Percentiles rank a stretch among this genome's conserved stretches.
phyloP scores from a whole-genome alignment of 768 basidiomycete species.

The Pisolithus albus region DNA sequence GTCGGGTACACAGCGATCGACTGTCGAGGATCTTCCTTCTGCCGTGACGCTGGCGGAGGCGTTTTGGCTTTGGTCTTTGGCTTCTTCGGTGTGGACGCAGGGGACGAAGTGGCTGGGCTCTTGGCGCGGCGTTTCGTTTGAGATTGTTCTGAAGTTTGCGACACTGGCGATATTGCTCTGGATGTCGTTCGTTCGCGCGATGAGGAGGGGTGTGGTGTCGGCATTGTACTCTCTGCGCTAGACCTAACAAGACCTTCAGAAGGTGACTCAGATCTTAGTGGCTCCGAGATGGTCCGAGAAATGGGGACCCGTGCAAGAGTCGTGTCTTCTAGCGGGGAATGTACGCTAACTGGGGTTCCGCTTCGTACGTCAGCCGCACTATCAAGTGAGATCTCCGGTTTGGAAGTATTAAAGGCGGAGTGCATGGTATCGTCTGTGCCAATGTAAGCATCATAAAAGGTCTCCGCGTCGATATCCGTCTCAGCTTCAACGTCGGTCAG shows the following conservation, averaged over 20 bases:
- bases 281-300: constrained; percentile 40
- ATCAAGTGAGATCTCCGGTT: constrained; percentile 13
- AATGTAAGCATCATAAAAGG: constrained; percentile 35
- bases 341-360: constrained; percentile 36
- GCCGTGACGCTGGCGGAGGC: constrained; percentile 25
- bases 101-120: constrained; percentile 38
- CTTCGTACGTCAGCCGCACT: constrained; percentile 29
- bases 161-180: constrained; percentile 26
- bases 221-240: constrained; percentile 36
- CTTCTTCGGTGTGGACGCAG: constrained; percentile 35
- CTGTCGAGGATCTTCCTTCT: constrained; percentile 41
- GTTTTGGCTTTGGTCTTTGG: constrained; percentile 31
- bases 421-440: constrained; percentile 10
- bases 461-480: constrained; percentile 32
- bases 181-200: constrained; percentile 15
- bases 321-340: constrained; percentile 29
- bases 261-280: constrained; percentile 37
- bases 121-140: constrained; percentile 41
- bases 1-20: constrained; percentile 68
- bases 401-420: constrained; percentile 13
- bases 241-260: constrained; percentile 28
- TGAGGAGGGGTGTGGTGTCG: constrained; percentile 29
- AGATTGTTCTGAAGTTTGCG: constrained; percentile 23
- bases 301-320: constrained; percentile 37
- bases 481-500: constrained; percentile 67